Percentiles rank a stretch among this genome's conserved stretches.
Evolutionary conservation across 2,329 filamentous ascomycete genomes (phyloP).

Genomic region (Didymella pinodella): DNA sequence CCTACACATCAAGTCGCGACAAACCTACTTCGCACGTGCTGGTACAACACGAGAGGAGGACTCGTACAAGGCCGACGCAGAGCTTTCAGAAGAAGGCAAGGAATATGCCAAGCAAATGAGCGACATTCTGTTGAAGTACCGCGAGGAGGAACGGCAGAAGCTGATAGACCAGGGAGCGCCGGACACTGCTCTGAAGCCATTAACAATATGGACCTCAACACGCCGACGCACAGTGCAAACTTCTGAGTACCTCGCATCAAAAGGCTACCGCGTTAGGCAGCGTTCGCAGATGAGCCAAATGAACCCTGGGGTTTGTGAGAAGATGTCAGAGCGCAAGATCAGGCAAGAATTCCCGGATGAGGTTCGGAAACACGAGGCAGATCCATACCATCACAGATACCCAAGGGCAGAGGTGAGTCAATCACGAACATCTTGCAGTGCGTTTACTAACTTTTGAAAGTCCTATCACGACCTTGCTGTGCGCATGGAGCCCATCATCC

Average conservation of each 20-base stretch:
- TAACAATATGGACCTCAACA: slow-evolving; percentile 96
- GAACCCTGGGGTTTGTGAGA: slow-evolving; percentile 95
- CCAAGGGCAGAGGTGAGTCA: slow-evolving; percentile 82
- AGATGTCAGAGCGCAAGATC: slow-evolving; percentile 84
- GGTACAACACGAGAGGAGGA: slow-evolving; percentile 88
- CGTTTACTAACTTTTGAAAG: slow-evolving; percentile 56
- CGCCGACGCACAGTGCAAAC: slow-evolving; percentile 90
- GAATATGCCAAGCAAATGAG: slow-evolving; percentile 76
- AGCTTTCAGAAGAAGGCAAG: slow-evolving; percentile 79
- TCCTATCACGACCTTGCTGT: slow-evolving; percentile 99
- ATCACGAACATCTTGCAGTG: not conserved
- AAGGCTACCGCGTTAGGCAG: slow-evolving; percentile 86
- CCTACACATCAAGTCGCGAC: slow-evolving; percentile 92
- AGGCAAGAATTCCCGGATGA: slow-evolving; percentile 86
- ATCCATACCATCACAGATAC: slow-evolving; percentile 97
- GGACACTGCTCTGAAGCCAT: slow-evolving; percentile 74
- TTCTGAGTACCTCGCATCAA: slow-evolving; percentile 77
- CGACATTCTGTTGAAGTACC: slow-evolving; percentile 80
- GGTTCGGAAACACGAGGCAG: slow-evolving; percentile 87
- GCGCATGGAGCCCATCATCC: slow-evolving; percentile 94
- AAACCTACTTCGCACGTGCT: slow-evolving; percentile 90
- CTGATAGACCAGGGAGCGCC: slow-evolving; percentile 73
- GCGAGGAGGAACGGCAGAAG: slow-evolving; percentile 78
- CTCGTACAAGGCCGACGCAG: slow-evolving; percentile 89
- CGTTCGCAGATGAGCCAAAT: slow-evolving; percentile 96